Percentiles rank a stretch among this genome's conserved stretches.
phyloP scores from a whole-genome alignment of 2,329 filamentous ascomycete genomes.

The Penicillium sp. region DNA sequence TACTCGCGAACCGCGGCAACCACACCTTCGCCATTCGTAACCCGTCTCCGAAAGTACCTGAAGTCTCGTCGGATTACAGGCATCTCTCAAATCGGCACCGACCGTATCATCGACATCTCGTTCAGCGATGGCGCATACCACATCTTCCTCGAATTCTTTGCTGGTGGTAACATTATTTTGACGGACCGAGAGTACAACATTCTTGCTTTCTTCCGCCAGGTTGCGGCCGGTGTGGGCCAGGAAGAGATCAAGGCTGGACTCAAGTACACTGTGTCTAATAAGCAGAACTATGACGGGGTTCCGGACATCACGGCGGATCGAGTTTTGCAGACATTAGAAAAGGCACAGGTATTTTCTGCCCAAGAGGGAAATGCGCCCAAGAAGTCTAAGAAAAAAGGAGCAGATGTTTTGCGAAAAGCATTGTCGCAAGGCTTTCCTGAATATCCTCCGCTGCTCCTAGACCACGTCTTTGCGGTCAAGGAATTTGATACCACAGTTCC shows the following conservation, averaged over 20 bases:
- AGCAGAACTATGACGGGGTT: constrained; percentile 78
- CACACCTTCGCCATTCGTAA: constrained; percentile 80
- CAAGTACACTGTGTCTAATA: constrained; percentile 73
- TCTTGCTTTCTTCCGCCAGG: constrained; percentile 73
- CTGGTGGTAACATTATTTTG: constrained; percentile 89
- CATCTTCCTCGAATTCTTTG: constrained; percentile 93
- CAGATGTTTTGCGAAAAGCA: constrained; percentile 74
- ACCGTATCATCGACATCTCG: constrained; percentile 85
- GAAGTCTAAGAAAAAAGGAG: constrained; percentile 72
- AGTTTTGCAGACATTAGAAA: constrained; percentile 66
- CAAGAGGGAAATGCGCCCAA: constrained; percentile 46
- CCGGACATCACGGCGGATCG: constrained; percentile 73
- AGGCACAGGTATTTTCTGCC: constrained; percentile 50
- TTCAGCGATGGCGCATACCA: constrained; percentile 90
- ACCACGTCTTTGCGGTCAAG: constrained; percentile 73
- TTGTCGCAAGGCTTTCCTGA: constrained; percentile 83
- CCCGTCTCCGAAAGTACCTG: constrained; percentile 78
- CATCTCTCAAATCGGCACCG: constrained; percentile 83
- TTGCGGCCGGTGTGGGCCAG: constrained; percentile 76
- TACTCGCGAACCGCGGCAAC: constrained; percentile 85
- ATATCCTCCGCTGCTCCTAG: constrained; percentile 80
- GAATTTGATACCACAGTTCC: constrained; percentile 67
- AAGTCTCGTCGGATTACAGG: constrained; percentile 81
- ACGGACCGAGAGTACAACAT: constrained; percentile 84
- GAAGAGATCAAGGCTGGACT: constrained; percentile 76